Percentiles rank a stretch among this genome's conserved stretches.
These are phyloP conservation scores for Dendrostoma leiphaemia DNA, from an alignment of 2,329 filamentous ascomycete species.

Conservation along the genomic window DNA sequence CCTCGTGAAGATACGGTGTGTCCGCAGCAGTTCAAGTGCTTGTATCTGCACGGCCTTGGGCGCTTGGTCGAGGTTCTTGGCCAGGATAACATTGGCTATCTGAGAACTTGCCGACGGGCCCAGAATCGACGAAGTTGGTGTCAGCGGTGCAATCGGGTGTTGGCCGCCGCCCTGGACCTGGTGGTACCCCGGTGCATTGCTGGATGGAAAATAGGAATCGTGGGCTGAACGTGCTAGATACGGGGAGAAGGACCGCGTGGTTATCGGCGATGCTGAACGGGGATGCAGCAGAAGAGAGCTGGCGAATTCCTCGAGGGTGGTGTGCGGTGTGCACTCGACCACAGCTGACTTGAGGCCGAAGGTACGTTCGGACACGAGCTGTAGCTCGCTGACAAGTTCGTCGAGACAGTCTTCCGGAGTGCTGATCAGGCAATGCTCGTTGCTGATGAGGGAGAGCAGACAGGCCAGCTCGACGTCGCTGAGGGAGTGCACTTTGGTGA, in stretches of 20 bases:
- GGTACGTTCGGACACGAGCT: slow-evolving; percentile 64
- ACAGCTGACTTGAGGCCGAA: slow-evolving; percentile 72
- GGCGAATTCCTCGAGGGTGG: slow-evolving; percentile 79
- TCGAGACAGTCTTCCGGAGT: slow-evolving; percentile 62
- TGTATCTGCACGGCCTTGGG: slow-evolving; percentile 80
- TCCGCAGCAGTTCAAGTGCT: slow-evolving; percentile 73
- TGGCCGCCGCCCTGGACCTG: slow-evolving; percentile 4
- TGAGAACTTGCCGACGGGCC: slow-evolving; percentile 34
- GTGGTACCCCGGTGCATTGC: slow-evolving; percentile 1
- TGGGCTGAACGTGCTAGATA: slow-evolving; percentile 17
- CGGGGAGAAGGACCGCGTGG: slow-evolving; percentile 21
- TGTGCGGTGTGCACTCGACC: slow-evolving; percentile 70
- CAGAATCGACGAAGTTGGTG: slow-evolving; percentile 20
- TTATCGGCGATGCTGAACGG: slow-evolving; percentile 39
- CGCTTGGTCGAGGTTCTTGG: slow-evolving; percentile 73
- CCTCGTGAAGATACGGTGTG: slow-evolving; percentile 72
- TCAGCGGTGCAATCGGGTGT: slow-evolving; percentile 23
- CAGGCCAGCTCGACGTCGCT: slow-evolving; percentile 86
- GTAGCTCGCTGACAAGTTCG: slow-evolving; percentile 71
- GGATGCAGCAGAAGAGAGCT: slow-evolving; percentile 59
- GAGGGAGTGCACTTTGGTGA: slow-evolving; percentile 71
- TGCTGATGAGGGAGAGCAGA: slow-evolving; percentile 75
- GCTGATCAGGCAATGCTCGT: slow-evolving; percentile 87
- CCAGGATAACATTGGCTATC: slow-evolving; percentile 79
- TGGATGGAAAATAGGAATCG: slow-evolving; percentile 25